Evolutionary conservation across 805 yeast species (phyloP).

Genomic region (Metschnikowia arizonensis): DNA sequence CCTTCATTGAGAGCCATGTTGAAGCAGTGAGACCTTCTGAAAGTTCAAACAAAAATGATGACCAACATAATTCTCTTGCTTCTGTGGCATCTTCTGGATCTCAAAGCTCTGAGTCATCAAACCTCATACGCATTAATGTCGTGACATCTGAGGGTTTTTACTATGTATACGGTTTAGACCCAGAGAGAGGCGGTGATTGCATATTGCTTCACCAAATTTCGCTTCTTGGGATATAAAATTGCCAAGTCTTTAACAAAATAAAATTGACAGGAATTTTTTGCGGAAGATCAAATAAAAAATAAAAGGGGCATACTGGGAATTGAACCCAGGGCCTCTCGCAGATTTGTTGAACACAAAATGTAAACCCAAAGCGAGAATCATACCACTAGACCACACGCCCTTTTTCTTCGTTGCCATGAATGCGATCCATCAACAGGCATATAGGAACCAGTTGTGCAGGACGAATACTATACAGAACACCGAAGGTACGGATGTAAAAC

Average conservation of each 20-base stretch:
- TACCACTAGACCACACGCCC: slow-evolving; percentile 22
- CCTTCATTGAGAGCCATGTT: slow-evolving; percentile 41
- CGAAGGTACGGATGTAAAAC: too few relatives aligned
- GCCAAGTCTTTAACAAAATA: not conserved
- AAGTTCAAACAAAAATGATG: slow-evolving; percentile 10
- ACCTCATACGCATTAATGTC: slow-evolving; percentile 52
- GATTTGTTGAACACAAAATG: not conserved
- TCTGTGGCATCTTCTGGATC: slow-evolving; percentile 6
- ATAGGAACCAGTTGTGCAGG: too few relatives aligned
- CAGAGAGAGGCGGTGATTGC: slow-evolving; percentile 93
- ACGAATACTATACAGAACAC: too few relatives aligned
- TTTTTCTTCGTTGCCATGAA: not conserved
- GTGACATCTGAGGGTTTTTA: slow-evolving; percentile 80
- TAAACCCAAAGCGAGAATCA: slow-evolving; percentile 19
- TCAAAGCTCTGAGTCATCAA: slow-evolving; percentile 19
- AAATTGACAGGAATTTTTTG: too few relatives aligned
- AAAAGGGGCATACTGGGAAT: slow-evolving; percentile 18
- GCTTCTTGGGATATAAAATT: slow-evolving; percentile 30
- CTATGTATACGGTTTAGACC: slow-evolving; percentile 75
- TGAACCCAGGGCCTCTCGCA: slow-evolving; percentile 21
- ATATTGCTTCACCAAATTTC: slow-evolving; percentile 69
- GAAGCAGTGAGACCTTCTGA: slow-evolving; percentile 31
- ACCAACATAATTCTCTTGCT: slow-evolving; percentile 5
- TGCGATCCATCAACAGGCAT: too few relatives aligned
- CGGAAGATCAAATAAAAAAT: not conserved